Evolutionary conservation across 306 rosid genomes (phyloP).

Genomic region (Pyrus betulifolia): DNA sequence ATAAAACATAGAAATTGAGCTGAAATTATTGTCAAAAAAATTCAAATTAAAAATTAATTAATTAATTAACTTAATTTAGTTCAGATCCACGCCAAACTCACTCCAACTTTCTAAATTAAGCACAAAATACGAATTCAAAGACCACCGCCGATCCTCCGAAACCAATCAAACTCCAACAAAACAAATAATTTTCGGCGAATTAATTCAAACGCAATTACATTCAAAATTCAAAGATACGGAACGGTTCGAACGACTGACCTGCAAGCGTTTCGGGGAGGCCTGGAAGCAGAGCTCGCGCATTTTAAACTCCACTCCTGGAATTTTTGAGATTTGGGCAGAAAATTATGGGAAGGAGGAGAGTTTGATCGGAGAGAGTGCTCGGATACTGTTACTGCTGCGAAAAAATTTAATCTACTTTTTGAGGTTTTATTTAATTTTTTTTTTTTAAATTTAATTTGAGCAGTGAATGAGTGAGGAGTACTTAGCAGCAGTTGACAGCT

Average conservation of each 20-base stretch:
- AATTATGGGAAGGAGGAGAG: neutral
- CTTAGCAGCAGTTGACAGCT: neutral
- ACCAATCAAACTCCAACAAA: neutral
- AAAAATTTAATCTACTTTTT: neutral
- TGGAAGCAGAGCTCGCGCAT: constrained; percentile 37
- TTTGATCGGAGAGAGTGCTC: neutral
- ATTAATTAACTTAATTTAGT: neutral
- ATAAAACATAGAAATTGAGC: neutral
- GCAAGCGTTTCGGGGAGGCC: constrained; percentile 24
- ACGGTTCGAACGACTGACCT: constrained; percentile 21
- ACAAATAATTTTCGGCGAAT: neutral
- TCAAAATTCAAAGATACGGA: neutral
- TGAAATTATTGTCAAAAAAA: neutral
- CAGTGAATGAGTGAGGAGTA: neutral
- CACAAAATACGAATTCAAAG: neutral
- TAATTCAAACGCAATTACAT: neutral
- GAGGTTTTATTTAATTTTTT: neutral
- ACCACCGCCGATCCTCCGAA: neutral
- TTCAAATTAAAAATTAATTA: too few species aligned
- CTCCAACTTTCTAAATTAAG: neutral
- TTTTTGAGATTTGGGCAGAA: neutral
- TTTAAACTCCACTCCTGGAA: constrained; percentile 10
- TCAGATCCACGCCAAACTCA: constrained; percentile 9
- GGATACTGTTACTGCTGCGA: neutral
- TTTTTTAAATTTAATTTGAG: neutral